Evolutionary conservation across 148 eudicot species (phyloP).

Genomic region (Rhododendron ovatum): DNA sequence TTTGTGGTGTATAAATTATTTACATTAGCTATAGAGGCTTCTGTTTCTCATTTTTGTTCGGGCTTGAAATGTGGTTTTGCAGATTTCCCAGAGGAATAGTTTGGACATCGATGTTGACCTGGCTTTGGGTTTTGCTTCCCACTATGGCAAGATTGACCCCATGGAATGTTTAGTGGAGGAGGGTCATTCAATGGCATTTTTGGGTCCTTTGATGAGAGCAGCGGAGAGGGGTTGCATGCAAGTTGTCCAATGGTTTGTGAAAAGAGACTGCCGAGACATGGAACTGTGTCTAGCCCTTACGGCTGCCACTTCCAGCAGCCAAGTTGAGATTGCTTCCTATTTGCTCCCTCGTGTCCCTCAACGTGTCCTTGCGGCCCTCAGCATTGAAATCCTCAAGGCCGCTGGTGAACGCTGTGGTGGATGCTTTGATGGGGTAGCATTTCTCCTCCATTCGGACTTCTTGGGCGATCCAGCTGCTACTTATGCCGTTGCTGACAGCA

Average conservation of each 20-base stretch:
- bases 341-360: constrained; percentile 93
- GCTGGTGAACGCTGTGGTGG: constrained; percentile 93
- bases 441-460: constrained; percentile 81
- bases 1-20: not conserved
- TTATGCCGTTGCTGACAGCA: constrained; percentile 81
- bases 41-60: not conserved
- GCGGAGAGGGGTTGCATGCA: constrained; percentile 85
- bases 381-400: constrained; percentile 89
- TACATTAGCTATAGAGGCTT: not conserved
- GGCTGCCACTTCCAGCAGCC: constrained; percentile 92
- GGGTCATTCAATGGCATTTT: constrained; percentile 85
- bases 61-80: constrained; percentile 6
- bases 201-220: constrained; percentile 97
- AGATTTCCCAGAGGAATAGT: constrained; percentile 96
- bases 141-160: constrained; percentile 75
- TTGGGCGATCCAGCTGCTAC: constrained; percentile 75
- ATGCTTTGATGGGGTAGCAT: constrained; percentile 82
- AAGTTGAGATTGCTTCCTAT: constrained; percentile 71
- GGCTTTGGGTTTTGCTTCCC: constrained; percentile 94
- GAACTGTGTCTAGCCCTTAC: constrained; percentile 96
- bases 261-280: constrained; percentile 92
- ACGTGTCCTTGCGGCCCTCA: constrained; percentile 83
- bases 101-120: constrained; percentile 95
- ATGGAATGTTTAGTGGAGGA: constrained; percentile 98
- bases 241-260: constrained; percentile 92